These are phyloP conservation scores for Peniophora sp. DNA, from an alignment of 1,284 basidiomycete genomes.

Conservation along the genomic window DNA sequence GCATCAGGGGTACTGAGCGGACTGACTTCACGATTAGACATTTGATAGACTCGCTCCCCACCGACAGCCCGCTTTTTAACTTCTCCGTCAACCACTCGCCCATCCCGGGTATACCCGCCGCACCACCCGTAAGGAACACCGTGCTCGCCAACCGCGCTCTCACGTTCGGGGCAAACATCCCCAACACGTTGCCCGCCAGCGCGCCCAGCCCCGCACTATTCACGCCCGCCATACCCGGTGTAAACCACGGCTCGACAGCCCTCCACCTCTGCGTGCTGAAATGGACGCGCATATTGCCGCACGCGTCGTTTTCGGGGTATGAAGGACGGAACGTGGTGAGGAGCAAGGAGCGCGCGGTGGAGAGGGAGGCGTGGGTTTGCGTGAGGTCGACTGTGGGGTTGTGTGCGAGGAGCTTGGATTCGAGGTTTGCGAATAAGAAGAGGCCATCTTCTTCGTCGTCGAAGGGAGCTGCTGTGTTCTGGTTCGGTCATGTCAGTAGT, in stretches of 20 bases:
- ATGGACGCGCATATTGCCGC: slow-evolving; percentile 61
- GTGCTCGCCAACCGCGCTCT: slow-evolving; percentile 47
- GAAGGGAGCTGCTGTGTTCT: slow-evolving; percentile 82
- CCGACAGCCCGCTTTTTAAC: slow-evolving; percentile 76
- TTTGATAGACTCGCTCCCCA: no score
- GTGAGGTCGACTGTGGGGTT: slow-evolving; percentile 40
- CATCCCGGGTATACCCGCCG: slow-evolving; percentile 72
- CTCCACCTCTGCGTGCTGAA: slow-evolving; percentile 92
- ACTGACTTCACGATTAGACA: no score
- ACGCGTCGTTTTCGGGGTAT: slow-evolving; percentile 12
- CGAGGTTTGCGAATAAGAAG: slow-evolving; percentile 64
- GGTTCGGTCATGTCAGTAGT: background rate
- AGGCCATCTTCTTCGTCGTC: slow-evolving; percentile 96
- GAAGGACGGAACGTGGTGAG: slow-evolving; percentile 12
- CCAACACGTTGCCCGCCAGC: slow-evolving; percentile 79
- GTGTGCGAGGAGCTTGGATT: slow-evolving; percentile 74
- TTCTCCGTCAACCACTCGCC: slow-evolving; percentile 59
- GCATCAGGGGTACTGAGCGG: no score
- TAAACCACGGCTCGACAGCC: slow-evolving; percentile 91
- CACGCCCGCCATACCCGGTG: slow-evolving; percentile 88
- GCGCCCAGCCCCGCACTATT: slow-evolving; percentile 94
- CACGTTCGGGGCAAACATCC: slow-evolving; percentile 50
- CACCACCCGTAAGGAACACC: slow-evolving; percentile 85
- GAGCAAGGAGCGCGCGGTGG: slow-evolving; percentile 12
- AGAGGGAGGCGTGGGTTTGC: slow-evolving; percentile 13